phyloP scores from a whole-genome alignment of 148 eudicot species.

The Silene latifolia region DNA sequence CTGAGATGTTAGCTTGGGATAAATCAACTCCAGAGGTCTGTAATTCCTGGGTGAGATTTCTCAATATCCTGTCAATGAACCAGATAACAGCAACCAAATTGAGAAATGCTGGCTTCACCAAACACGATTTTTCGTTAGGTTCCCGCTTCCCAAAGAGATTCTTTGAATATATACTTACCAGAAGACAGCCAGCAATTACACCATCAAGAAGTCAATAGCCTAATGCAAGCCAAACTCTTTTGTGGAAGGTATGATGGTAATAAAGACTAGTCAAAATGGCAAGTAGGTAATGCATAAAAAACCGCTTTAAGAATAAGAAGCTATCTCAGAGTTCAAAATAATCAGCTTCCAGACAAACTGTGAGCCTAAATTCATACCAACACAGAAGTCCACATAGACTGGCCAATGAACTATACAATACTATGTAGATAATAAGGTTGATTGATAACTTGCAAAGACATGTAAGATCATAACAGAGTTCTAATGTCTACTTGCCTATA shows the following conservation, averaged over 20 bases:
- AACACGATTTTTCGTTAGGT: background rate
- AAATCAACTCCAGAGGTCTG: conserved; percentile 90
- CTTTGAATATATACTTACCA: background rate
- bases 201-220: background rate
- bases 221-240: background rate
- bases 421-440: too few relatives aligned
- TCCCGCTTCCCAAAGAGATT: background rate
- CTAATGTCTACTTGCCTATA: background rate
- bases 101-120: conserved; percentile 5
- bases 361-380: background rate
- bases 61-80: conserved; percentile 54
- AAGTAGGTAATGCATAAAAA: background rate
- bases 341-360: background rate
- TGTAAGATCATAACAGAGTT: background rate
- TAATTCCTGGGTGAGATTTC: conserved; percentile 59
- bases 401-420: too few relatives aligned
- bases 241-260: background rate
- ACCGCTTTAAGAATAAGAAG: background rate
- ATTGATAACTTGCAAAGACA: background rate
- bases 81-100: background rate
- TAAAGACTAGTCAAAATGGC: background rate
- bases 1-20: conserved; percentile 74
- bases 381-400: background rate
- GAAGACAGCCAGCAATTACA: background rate
- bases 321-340: background rate